phyloP scores from a whole-genome alignment of 805 yeast genomes.

The Helenozyma baotianmanensis region DNA sequence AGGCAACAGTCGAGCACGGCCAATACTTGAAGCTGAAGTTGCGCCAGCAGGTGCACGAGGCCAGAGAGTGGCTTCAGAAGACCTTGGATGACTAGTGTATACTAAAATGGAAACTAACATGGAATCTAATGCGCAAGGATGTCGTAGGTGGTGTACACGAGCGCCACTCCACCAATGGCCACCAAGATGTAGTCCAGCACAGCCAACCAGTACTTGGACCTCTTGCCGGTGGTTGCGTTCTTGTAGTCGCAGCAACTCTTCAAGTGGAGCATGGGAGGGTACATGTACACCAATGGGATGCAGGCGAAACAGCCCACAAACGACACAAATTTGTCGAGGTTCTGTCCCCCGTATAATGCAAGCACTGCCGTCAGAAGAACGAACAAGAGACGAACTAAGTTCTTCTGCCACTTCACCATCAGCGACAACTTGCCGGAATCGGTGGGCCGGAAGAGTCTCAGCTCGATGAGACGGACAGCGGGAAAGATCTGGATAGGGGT shows the following conservation, averaged over 20 bases:
- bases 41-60: conserved; percentile 12
- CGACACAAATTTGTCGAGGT: conserved; percentile 70
- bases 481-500: conserved; percentile 82
- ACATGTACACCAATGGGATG: conserved; percentile 80
- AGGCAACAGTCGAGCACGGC: no score
- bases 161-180: conserved; percentile 53
- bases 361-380: conserved; percentile 52
- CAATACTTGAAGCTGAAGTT: no score
- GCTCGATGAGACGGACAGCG: conserved; percentile 69
- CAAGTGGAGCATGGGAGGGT: conserved; percentile 74
- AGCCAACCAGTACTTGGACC: conserved; percentile 34
- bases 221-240: conserved; percentile 18
- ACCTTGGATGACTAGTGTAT: conserved; percentile 9
- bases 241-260: conserved; percentile 40
- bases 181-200: conserved; percentile 46
- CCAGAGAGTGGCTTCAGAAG: conserved; percentile 10
- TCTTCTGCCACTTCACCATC: conserved; percentile 62
- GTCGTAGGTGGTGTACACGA: conserved; percentile 58
- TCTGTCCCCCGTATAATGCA: conserved; percentile 65
- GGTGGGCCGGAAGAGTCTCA: conserved; percentile 41
- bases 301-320: conserved; percentile 84
- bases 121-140: conserved; percentile 4
- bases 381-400: conserved; percentile 48
- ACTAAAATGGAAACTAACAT: background rate
- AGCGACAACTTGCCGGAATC: conserved; percentile 55